Evolutionary conservation across 768 basidiomycete species (phyloP).

Genomic region (Ramaria sp.): DNA sequence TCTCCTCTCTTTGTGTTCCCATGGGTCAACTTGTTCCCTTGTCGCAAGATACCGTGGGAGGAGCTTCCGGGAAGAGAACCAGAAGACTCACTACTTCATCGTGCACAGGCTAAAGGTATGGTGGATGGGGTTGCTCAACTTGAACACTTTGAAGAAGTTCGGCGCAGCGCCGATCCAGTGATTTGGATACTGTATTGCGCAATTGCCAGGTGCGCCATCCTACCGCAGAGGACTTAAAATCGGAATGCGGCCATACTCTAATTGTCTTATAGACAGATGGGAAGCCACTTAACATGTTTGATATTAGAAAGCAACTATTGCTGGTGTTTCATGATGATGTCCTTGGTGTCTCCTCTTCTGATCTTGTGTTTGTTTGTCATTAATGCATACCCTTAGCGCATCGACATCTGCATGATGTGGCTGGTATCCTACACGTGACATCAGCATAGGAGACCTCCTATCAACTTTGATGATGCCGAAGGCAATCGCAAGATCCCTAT

Average conservation of each 20-base stretch:
- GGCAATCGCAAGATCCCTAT: neutral
- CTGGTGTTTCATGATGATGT: neutral
- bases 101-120: neutral
- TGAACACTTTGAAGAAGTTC: neutral
- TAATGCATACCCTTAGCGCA: neutral
- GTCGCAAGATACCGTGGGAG: neutral
- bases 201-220: neutral
- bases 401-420: neutral
- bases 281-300: no score
- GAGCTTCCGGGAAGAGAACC: neutral
- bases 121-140: neutral
- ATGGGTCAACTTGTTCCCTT: no score
- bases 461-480: neutral
- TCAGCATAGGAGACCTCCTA: neutral
- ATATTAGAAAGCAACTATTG: no score
- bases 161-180: neutral
- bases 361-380: neutral
- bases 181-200: neutral
- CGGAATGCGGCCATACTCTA: neutral
- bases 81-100: neutral
- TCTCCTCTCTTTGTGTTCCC: no score
- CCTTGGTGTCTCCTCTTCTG: neutral
- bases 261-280: neutral
- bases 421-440: neutral
- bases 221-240: neutral